phyloP scores from a whole-genome alignment of 495 filamentous ascomycete genomes.

The Lepidopterella palustris region DNA sequence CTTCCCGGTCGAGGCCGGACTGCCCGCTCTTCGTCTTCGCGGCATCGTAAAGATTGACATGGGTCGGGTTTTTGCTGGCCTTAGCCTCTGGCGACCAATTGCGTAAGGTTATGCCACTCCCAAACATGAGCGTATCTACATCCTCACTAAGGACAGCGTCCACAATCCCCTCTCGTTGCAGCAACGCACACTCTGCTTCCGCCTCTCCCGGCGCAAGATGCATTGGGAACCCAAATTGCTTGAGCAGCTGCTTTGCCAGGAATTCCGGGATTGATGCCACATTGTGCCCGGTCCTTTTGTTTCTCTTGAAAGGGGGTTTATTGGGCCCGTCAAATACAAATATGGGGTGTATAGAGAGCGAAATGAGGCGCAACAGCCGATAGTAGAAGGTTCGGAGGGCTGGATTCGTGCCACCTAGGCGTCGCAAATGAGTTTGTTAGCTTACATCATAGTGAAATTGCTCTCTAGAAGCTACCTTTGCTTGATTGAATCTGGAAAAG shows the following conservation, averaged over 20 bases:
- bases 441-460: not conserved
- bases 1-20: slow-evolving; percentile 63
- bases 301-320: slow-evolving; percentile 86
- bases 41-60: slow-evolving; percentile 72
- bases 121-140: slow-evolving; percentile 98
- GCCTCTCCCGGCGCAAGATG: slow-evolving; percentile 93
- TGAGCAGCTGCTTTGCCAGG: slow-evolving; percentile 64
- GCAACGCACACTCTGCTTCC: slow-evolving; percentile 87
- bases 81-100: slow-evolving; percentile 75
- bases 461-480: slow-evolving; percentile 45
- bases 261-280: slow-evolving; percentile 44
- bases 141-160: slow-evolving; percentile 97
- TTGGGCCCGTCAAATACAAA: slow-evolving; percentile 94
- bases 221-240: slow-evolving; percentile 74
- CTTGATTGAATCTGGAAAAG: slow-evolving; percentile 87
- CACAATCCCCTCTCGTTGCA: slow-evolving; percentile 79
- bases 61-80: slow-evolving; percentile 64
- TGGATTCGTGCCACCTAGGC: slow-evolving; percentile 73
- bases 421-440: slow-evolving; percentile 5
- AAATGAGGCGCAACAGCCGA: slow-evolving; percentile 75
- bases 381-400: slow-evolving; percentile 91
- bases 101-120: slow-evolving; percentile 66
- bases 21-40: slow-evolving; percentile 46
- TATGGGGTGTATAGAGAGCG: slow-evolving; percentile 74
- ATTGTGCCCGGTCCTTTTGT: slow-evolving; percentile 51